Evolutionary conservation across 495 filamentous ascomycete genomes (phyloP).

Genomic region (Aspergillus leporis): DNA sequence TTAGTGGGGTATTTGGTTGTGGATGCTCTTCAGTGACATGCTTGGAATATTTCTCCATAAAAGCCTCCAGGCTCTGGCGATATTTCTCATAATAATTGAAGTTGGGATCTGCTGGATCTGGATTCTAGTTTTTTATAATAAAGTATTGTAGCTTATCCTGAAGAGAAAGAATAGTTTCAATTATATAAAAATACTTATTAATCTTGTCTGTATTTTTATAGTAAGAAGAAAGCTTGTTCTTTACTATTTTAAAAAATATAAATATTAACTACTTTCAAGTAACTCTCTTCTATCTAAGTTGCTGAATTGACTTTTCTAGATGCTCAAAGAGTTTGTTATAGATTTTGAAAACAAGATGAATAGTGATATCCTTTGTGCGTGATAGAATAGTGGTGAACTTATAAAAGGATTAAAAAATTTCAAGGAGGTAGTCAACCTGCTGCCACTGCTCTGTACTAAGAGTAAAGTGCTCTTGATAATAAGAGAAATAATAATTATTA

Average conservation of each 20-base stretch:
- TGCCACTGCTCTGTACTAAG: conserved; percentile 18
- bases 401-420: conserved; percentile 15
- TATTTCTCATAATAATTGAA: too few relatives aligned
- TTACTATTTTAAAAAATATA: not conserved
- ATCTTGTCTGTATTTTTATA: conserved; percentile 18
- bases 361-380: conserved; percentile 18
- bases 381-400: conserved; percentile 12
- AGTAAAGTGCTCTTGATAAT: conserved; percentile 4
- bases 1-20: too few relatives aligned
- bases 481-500: conserved; percentile 13
- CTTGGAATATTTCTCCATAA: too few relatives aligned
- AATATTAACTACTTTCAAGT: conserved; percentile 19
- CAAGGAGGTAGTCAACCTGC: conserved; percentile 24
- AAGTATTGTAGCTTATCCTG: conserved; percentile 27
- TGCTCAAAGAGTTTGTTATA: conserved; percentile 17
- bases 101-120: too few relatives aligned
- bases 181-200: conserved; percentile 16
- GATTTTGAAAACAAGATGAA: conserved; percentile 17
- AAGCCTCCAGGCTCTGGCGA: too few relatives aligned
- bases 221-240: conserved; percentile 19
- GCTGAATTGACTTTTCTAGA: conserved; percentile 3
- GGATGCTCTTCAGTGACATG: too few relatives aligned
- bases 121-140: conserved; percentile 14
- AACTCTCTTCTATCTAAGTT: not conserved
- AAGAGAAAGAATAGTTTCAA: conserved; percentile 22